A percentile compares a stretch with the other conserved stretches of the same genome.
Conservation (phyloP, 129 eudicot genomes). For the Arctium minus region DNA sequence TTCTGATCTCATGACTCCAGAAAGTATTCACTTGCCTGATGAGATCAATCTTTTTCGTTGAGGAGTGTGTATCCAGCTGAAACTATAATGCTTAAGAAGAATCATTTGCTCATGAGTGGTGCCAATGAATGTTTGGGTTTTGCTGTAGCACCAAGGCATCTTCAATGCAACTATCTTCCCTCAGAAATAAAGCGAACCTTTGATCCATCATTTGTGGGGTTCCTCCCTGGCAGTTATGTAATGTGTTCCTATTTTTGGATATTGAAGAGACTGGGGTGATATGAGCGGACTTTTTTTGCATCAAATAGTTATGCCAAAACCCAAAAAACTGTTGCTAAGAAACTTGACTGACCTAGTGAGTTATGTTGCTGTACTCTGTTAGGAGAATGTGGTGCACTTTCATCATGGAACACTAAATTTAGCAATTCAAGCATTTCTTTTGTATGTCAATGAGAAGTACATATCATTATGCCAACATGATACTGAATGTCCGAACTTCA, state of each 20-base stretch:
- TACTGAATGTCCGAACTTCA: background rate
- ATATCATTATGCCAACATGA: conserved; percentile 1
- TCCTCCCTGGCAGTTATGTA: background rate
- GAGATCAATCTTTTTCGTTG: background rate
- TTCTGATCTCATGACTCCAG: background rate
- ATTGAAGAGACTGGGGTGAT: background rate
- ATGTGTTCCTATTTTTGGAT: background rate
- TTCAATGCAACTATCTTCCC: background rate
- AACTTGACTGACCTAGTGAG: background rate
- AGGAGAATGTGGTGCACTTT: background rate
- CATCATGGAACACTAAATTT: background rate
- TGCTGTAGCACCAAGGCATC: background rate
- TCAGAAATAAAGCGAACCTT: background rate
- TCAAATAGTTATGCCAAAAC: background rate
- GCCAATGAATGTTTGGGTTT: background rate
- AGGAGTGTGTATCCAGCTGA: background rate
- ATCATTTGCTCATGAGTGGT: background rate
- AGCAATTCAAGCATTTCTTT: background rate
- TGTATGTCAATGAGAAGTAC: background rate
- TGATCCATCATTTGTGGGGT: background rate
- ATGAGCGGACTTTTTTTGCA: conserved; percentile 1
- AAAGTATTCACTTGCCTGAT: background rate
- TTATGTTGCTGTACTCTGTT: background rate
- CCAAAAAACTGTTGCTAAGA: conserved; percentile 1
- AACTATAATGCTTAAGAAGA: background rate